A percentile compares a stretch with the other conserved stretches of the same genome.
phyloP scores from a whole-genome alignment of 495 filamentous ascomycete species.

The Rostrohypoxylon terebratum region DNA sequence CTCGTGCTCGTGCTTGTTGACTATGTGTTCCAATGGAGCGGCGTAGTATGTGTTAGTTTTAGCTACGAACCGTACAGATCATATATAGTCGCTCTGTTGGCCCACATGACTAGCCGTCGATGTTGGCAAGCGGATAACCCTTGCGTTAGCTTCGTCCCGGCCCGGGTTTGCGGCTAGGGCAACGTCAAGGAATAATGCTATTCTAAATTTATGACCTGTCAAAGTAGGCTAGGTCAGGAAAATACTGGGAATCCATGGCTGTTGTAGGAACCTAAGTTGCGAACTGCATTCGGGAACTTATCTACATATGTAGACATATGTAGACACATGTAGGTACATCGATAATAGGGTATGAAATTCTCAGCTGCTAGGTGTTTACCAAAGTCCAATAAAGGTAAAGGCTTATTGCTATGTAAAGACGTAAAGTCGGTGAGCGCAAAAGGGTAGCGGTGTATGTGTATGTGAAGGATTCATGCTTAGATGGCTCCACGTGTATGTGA shows the following conservation, averaged over 20 bases:
- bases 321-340: constrained; percentile 7
- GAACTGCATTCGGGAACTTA: constrained; percentile 8
- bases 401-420: neutral
- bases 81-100: constrained; percentile 1
- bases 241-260: constrained; percentile 21
- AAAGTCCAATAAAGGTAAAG: constrained; percentile 14
- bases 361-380: neutral
- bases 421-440: constrained; percentile 42
- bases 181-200: constrained; percentile 28
- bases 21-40: neutral
- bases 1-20: neutral
- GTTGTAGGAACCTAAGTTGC: constrained; percentile 18
- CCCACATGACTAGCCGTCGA: constrained; percentile 42
- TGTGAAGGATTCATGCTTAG: constrained; percentile 23
- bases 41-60: neutral
- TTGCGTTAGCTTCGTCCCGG: constrained; percentile 32
- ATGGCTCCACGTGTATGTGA: constrained; percentile 44
- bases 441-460: constrained; percentile 38
- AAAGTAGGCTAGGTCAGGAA: constrained; percentile 29
- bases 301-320: constrained; percentile 2
- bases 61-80: neutral
- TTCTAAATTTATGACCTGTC: constrained; percentile 44
- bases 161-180: constrained; percentile 33
- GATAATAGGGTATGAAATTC: neutral
- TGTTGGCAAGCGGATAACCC: constrained; percentile 41